Conservation (phyloP, 768 basidiomycete species). For the Kwoniella shandongensis region DNA sequence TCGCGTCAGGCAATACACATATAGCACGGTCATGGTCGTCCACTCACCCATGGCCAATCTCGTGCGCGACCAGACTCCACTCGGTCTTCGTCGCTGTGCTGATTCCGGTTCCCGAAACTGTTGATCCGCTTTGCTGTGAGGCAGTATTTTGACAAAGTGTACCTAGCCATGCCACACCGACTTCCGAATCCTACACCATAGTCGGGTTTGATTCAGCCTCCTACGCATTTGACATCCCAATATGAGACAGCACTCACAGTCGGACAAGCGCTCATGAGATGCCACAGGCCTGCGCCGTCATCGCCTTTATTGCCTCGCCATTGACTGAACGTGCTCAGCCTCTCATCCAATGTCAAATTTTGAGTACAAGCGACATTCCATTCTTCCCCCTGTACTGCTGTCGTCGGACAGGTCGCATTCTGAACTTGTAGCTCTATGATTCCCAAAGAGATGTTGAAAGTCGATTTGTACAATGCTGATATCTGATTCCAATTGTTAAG, state of each 20-base stretch:
- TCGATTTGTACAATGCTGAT: constrained; percentile 57
- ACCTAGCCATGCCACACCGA: constrained; percentile 82
- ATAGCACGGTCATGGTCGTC: too few relatives aligned
- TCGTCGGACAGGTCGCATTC: constrained; percentile 65
- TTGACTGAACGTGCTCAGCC: constrained; percentile 73
- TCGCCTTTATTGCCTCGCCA: constrained; percentile 74
- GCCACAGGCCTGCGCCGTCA: constrained; percentile 82
- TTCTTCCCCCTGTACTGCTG: constrained; percentile 59
- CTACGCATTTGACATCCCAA: constrained; percentile 4
- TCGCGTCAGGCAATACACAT: too few relatives aligned
- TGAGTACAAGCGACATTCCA: constrained; percentile 74
- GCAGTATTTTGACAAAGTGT: constrained; percentile 65
- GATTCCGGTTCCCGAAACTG: constrained; percentile 78
- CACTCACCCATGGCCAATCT: constrained; percentile 49
- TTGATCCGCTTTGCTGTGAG: constrained; percentile 52
- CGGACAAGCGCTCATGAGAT: constrained; percentile 67
- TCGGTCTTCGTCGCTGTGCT: constrained; percentile 74
- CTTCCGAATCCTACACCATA: constrained; percentile 48
- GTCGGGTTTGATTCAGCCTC: too few relatives aligned
- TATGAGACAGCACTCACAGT: constrained; percentile 21
- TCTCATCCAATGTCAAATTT: constrained; percentile 63
- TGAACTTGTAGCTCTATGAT: constrained; percentile 77
- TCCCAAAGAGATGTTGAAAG: constrained; percentile 82
- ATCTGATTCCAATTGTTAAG: constrained; percentile 71
- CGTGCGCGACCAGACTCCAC: constrained; percentile 50